Evolutionary conservation across 805 yeast species (phyloP).

Genomic region (Barnettozyma vustinii): DNA sequence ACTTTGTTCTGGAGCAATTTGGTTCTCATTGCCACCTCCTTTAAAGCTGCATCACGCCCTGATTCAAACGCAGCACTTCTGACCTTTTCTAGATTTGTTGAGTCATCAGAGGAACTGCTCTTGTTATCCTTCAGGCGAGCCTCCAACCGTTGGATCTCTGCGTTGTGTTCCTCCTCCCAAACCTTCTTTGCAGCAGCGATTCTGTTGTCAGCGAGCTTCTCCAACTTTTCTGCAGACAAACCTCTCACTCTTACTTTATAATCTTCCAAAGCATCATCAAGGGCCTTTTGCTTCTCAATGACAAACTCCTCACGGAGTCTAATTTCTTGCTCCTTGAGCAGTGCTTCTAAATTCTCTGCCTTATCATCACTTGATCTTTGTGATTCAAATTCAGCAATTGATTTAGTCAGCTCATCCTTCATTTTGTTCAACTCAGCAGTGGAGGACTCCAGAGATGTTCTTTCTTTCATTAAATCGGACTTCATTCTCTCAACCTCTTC

Average conservation of each 20-base stretch:
- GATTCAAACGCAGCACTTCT: conserved; percentile 17
- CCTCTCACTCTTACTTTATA: conserved; percentile 31
- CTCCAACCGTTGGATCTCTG: conserved; percentile 24
- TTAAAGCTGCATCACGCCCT: conserved; percentile 24
- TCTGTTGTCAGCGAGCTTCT: conserved; percentile 20
- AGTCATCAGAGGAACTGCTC: not conserved
- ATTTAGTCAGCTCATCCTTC: conserved; percentile 13
- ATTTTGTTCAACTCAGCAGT: conserved; percentile 19
- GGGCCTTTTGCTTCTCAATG: conserved; percentile 17
- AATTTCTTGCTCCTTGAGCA: conserved; percentile 21
- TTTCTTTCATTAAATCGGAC: conserved; percentile 4
- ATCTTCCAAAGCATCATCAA: conserved; percentile 22
- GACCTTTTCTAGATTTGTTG: conserved; percentile 20
- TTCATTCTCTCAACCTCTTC: conserved; percentile 9
- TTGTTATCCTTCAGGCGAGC: conserved; percentile 17
- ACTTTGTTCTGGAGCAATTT: conserved; percentile 39
- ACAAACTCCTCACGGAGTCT: conserved; percentile 25
- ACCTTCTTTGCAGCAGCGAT: conserved; percentile 26
- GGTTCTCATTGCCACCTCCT: conserved; percentile 33
- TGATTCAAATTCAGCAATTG: conserved; percentile 4
- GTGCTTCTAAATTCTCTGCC: not conserved
- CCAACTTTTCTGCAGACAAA: conserved; percentile 32
- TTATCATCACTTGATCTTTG: conserved; percentile 7
- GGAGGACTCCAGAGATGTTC: conserved; percentile 2
- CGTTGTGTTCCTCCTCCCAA: conserved; percentile 26